A percentile compares a stretch with the other conserved stretches of the same genome.
Evolutionary conservation across 106 monocot genomes (phyloP).

Genomic region (Xerophyta viscosa): DNA sequence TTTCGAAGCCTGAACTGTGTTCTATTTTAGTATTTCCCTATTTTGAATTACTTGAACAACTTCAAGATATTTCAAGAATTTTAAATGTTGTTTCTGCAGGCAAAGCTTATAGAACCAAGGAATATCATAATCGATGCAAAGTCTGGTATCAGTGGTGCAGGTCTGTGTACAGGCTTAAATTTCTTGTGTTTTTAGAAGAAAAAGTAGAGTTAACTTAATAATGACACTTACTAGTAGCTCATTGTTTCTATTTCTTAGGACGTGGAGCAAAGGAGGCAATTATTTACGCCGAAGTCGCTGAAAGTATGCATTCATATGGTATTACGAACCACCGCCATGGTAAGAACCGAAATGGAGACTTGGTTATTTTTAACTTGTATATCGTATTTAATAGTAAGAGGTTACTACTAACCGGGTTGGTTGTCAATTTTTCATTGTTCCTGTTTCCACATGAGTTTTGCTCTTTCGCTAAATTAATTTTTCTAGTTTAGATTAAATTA

Average conservation of each 20-base stretch:
- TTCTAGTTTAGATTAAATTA: too few relatives aligned
- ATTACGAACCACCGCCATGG: constrained; percentile 90
- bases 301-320: constrained; percentile 91
- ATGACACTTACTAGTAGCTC: background rate
- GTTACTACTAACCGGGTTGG: background rate
- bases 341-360: too few relatives aligned
- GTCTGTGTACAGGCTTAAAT: constrained; percentile 21
- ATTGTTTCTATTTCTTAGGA: constrained; percentile 31
- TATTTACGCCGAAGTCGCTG: constrained; percentile 87
- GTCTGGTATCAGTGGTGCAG: constrained; percentile 98
- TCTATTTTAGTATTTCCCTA: too few relatives aligned
- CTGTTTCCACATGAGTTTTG: too few relatives aligned
- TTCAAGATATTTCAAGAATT: too few relatives aligned
- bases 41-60: too few relatives aligned
- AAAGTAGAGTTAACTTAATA: background rate
- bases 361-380: background rate
- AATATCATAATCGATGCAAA: constrained; percentile 98
- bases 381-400: background rate
- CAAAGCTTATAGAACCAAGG: constrained; percentile 45
- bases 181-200: background rate
- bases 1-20: too few relatives aligned
- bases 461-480: too few relatives aligned
- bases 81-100: constrained; percentile 26
- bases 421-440: too few relatives aligned
- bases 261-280: constrained; percentile 95